phyloP scores from a whole-genome alignment of 2,329 filamentous ascomycete species.

The Septoria linicola region DNA sequence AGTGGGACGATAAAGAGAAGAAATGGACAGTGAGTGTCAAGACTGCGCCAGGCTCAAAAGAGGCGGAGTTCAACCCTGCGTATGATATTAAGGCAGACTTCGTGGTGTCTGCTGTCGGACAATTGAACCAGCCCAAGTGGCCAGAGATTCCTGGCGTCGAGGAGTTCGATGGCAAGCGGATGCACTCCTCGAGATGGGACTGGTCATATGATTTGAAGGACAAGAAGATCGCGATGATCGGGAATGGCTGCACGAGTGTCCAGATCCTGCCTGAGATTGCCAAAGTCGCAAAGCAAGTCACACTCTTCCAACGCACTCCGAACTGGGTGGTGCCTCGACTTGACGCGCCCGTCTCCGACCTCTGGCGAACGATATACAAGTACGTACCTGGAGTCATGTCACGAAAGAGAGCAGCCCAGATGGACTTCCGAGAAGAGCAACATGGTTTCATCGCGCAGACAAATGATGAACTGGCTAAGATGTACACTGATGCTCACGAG shows the following conservation, averaged over 20 bases:
- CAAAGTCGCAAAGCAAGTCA: constrained; percentile 51
- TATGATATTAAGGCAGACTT: constrained; percentile 59
- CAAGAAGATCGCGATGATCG: constrained; percentile 59
- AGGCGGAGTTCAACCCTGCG: constrained; percentile 52
- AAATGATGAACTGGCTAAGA: constrained; percentile 42
- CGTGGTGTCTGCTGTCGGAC: constrained; percentile 58
- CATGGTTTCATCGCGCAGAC: constrained; percentile 48
- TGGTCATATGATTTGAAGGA: constrained; percentile 56
- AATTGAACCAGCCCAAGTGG: constrained; percentile 57
- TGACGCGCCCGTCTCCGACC: constrained; percentile 48
- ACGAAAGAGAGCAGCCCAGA: constrained; percentile 52
- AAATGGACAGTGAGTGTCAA: constrained; percentile 54
- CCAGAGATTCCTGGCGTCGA: constrained; percentile 51
- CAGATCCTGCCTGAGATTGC: constrained; percentile 60
- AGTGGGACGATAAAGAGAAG: constrained; percentile 54
- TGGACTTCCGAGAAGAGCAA: constrained; percentile 56
- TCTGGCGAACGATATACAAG: constrained; percentile 46
- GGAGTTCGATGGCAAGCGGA: constrained; percentile 53
- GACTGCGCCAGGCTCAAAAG: constrained; percentile 52
- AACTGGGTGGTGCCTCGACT: constrained; percentile 59
- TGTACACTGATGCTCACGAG: constrained; percentile 41
- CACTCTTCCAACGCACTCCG: constrained; percentile 58
- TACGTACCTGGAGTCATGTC: constrained; percentile 54
- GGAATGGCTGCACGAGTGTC: constrained; percentile 59
- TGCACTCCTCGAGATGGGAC: constrained; percentile 61